Percentiles rank a stretch among this genome's conserved stretches.
phyloP scores from a whole-genome alignment of 192 early-diverging fungal species.

The Entrophospora sp. region DNA sequence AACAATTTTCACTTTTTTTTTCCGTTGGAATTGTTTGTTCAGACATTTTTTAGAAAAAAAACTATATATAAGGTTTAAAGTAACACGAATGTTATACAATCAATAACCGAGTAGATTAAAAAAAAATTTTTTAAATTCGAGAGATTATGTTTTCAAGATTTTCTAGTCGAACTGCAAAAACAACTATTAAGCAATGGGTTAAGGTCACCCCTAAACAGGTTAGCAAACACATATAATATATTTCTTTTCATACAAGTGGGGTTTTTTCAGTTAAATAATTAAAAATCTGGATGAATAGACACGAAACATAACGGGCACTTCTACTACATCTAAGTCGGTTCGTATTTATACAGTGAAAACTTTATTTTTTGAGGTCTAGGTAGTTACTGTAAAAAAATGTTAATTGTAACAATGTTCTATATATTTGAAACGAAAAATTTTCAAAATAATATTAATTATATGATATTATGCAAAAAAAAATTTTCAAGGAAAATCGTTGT shows the following conservation, averaged over 20 bases:
- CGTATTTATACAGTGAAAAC: conserved; percentile 4
- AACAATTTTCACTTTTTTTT: background rate
- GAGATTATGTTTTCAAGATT: conserved; percentile 32
- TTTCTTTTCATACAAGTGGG: background rate
- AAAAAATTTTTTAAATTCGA: background rate
- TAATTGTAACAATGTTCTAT: background rate
- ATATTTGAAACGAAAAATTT: background rate
- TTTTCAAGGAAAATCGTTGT: background rate
- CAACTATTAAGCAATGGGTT: conserved; percentile 24
- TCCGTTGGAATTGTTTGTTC: background rate
- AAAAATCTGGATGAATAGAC: background rate
- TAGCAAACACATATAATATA: conserved; percentile 9
- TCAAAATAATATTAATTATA: too few relatives aligned
- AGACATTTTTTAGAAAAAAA: background rate
- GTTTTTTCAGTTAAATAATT: background rate
- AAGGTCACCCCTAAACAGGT: conserved; percentile 13
- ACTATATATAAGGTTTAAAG: background rate
- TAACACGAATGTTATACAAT: background rate
- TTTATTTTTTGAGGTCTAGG: background rate
- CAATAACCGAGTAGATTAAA: too few relatives aligned
- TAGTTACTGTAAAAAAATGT: conserved; percentile 7
- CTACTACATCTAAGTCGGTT: conserved; percentile 10
- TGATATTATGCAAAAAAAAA: too few relatives aligned
- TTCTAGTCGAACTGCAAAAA: conserved; percentile 27
- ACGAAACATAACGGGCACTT: background rate